Conservation (phyloP, 139 green algal genomes). For the Nannochloris sp. region DNA sequence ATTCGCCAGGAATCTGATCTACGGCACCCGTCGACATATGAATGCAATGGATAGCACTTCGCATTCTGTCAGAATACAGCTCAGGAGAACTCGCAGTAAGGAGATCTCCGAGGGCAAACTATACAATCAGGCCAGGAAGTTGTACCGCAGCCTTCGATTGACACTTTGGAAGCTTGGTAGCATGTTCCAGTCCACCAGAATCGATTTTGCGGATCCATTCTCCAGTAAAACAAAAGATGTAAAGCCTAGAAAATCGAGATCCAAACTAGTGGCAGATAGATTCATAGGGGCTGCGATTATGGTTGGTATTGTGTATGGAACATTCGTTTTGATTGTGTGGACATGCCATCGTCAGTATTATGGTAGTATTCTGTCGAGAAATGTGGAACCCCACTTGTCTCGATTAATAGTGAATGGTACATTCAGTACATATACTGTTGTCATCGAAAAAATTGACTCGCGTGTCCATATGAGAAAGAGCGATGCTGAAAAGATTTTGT, state of each 20-base stretch:
- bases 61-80: too few species aligned
- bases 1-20: too few species aligned
- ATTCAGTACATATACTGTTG: conserved; percentile 23
- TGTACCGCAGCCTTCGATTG: neutral
- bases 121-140: neutral
- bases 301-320: neutral
- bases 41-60: too few species aligned
- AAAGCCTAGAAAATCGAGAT: neutral
- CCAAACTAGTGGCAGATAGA: neutral
- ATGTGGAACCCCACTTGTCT: neutral
- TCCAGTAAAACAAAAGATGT: neutral
- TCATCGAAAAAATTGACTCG: conserved; percentile 31
- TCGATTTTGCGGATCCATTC: neutral
- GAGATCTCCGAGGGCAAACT: neutral
- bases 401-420: neutral
- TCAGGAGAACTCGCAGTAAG: too few species aligned
- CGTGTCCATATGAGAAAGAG: conserved; percentile 3
- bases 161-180: neutral
- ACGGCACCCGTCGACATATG: too few species aligned
- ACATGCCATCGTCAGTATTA: neutral
- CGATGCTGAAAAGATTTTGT: conserved; percentile 17
- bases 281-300: neutral
- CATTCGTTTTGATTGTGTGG: neutral
- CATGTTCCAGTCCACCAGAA: neutral
- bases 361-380: neutral